Percentiles rank a stretch among this genome's conserved stretches.
These are phyloP conservation scores for Allium cepa DNA, from an alignment of 106 monocot genomes.

Conservation along the genomic window DNA sequence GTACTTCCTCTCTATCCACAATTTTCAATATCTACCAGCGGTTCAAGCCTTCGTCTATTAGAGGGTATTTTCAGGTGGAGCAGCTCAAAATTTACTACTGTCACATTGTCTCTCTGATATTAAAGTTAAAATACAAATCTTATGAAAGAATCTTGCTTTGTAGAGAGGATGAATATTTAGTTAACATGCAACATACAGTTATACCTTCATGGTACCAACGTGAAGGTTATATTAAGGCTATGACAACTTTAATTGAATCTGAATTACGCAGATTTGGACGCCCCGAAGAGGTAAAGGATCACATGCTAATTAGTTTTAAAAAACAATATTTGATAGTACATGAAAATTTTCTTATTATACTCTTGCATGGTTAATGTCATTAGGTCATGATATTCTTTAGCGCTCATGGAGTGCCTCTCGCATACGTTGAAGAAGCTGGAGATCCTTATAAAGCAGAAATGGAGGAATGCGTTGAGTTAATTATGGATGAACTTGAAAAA, in stretches of 20 bases:
- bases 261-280: conserved; percentile 64
- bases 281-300: conserved; percentile 44
- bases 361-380: conserved; percentile 6
- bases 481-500: conserved; percentile 93
- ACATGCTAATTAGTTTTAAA: too few relatives aligned
- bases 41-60: conserved; percentile 92
- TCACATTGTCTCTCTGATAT: too few relatives aligned
- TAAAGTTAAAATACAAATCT: conserved; percentile 3
- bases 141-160: conserved; percentile 16
- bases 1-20: conserved; percentile 98
- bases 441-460: conserved; percentile 99
- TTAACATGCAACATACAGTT: conserved; percentile 93
- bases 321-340: too few relatives aligned
- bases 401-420: conserved; percentile 95
- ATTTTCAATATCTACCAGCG: conserved; percentile 98
- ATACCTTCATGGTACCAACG: conserved; percentile 96
- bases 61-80: conserved; percentile 92
- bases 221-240: conserved; percentile 88
- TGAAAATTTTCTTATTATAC: too few relatives aligned
- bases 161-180: conserved; percentile 98
- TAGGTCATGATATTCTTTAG: conserved; percentile 98
- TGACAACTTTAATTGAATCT: conserved; percentile 66
- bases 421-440: conserved; percentile 97
- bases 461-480: conserved; percentile 92
- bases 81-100: conserved; percentile 1